Conservation (phyloP, 2,329 filamentous ascomycete species). For the Trichoderma brevicompactum region DNA sequence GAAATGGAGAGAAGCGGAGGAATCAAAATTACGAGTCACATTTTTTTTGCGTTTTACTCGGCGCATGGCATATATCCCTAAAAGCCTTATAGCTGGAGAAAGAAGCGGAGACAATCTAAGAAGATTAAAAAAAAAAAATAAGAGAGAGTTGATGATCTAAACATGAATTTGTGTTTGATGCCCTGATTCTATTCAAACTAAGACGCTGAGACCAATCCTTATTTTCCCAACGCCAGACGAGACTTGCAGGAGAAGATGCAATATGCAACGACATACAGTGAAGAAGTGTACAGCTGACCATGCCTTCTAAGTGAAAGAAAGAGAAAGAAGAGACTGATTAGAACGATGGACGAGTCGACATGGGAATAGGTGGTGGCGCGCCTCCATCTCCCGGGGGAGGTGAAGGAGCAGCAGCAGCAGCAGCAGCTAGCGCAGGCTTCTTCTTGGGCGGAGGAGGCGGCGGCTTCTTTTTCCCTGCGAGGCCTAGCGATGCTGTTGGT, state of each 20-base stretch:
- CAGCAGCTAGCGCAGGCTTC: conserved; percentile 47
- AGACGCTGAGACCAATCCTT: not conserved
- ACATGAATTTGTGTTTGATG: not conserved
- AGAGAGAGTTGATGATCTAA: conserved; percentile 21
- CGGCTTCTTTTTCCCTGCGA: conserved; percentile 57
- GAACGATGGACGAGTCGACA: conserved; percentile 55
- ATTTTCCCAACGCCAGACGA: conserved; percentile 10
- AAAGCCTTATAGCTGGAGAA: conserved; percentile 30
- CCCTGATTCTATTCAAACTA: not conserved
- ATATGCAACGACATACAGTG: not conserved
- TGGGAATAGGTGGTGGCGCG: conserved; percentile 57
- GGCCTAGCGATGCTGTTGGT: conserved; percentile 21
- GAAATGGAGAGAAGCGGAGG: not conserved
- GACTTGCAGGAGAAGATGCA: not conserved
- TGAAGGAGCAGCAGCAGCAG: conserved; percentile 7
- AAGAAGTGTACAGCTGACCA: not conserved
- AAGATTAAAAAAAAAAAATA: conserved; percentile 14
- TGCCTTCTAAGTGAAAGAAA: not conserved
- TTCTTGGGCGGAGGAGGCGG: conserved; percentile 59
- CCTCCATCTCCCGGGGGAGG: conserved; percentile 36
- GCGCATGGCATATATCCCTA: conserved; percentile 30
- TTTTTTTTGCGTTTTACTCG: conserved; percentile 28
- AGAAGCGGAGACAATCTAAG: conserved; percentile 27
- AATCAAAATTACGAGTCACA: conserved; percentile 19
- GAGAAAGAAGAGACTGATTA: conserved; percentile 32